Percentiles rank a stretch among this genome's conserved stretches.
phyloP scores from a whole-genome alignment of 768 basidiomycete genomes.

The Leccinum subgranulosum region DNA sequence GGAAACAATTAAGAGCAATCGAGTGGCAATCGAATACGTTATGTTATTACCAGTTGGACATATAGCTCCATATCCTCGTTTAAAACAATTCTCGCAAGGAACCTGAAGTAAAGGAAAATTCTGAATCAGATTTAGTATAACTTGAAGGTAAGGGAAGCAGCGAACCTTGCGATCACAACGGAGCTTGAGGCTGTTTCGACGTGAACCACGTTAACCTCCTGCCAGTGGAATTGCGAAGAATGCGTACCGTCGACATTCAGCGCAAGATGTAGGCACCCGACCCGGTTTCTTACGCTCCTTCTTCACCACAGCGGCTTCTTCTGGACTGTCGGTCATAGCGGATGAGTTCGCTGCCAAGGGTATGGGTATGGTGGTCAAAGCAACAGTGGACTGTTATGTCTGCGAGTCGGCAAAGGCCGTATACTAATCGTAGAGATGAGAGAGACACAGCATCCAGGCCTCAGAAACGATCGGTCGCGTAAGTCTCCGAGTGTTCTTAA shows the following conservation, averaged over 20 bases:
- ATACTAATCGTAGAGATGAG: background rate
- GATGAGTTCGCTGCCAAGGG: background rate
- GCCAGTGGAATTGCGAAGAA: background rate
- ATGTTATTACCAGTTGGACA: constrained; percentile 66
- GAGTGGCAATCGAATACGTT: constrained; percentile 1
- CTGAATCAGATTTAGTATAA: constrained; percentile 10
- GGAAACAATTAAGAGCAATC: constrained; percentile 2
- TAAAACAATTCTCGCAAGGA: constrained; percentile 76
- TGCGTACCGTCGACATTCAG: constrained; percentile 38
- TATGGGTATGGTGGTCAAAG: background rate
- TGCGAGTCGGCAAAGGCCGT: constrained; percentile 8
- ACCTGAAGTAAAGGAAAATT: constrained; percentile 39
- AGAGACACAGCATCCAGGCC: background rate
- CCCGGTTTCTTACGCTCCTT: constrained; percentile 47
- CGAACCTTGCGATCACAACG: constrained; percentile 62
- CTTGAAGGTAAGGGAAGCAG: background rate
- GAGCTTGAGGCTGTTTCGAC: constrained; percentile 49
- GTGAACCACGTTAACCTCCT: background rate
- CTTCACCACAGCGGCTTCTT: constrained; percentile 13
- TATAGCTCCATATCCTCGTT: constrained; percentile 69
- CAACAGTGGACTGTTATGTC: background rate
- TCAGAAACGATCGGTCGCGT: background rate
- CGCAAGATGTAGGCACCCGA: constrained; percentile 42
- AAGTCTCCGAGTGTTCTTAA: background rate
- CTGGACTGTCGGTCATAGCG: constrained; percentile 7